Evolutionary conservation across 2,329 filamentous ascomycete species (phyloP).

Genomic region (Colletotrichum coccodes): DNA sequence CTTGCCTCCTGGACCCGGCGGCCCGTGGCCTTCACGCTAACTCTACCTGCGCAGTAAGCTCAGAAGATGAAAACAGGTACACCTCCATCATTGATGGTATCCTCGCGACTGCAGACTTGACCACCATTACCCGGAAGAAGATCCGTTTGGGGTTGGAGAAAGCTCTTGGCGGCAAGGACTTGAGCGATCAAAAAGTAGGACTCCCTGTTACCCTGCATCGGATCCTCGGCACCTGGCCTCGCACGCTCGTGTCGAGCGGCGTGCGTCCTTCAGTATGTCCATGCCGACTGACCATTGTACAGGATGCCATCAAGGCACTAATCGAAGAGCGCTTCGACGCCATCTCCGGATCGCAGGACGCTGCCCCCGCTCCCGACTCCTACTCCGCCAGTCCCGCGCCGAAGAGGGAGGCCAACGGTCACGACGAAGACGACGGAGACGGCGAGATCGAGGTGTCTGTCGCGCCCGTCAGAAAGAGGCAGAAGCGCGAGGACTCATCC

Average conservation of each 20-base stretch:
- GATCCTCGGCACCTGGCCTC: not conserved
- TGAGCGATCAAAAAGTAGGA: constrained; percentile 67
- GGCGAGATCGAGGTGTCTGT: constrained; percentile 60
- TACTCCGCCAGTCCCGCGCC: constrained; percentile 43
- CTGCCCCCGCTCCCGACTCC: constrained; percentile 29
- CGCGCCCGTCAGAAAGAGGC: constrained; percentile 70
- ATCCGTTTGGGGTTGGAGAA: constrained; percentile 67
- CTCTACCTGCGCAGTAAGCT: constrained; percentile 50
- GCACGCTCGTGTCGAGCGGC: not conserved
- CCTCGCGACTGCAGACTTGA: constrained; percentile 65
- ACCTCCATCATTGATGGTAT: constrained; percentile 70
- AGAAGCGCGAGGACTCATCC: constrained; percentile 67
- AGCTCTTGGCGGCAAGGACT: constrained; percentile 65
- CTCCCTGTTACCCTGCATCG: not conserved
- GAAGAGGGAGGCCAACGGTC: constrained; percentile 47
- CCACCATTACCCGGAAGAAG: constrained; percentile 72
- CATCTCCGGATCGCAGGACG: constrained; percentile 53
- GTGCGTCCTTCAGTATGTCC: not conserved
- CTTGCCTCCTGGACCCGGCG: not conserved
- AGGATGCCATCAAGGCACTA: constrained; percentile 77
- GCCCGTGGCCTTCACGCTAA: not conserved
- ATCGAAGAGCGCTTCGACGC: constrained; percentile 82
- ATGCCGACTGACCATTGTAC: constrained; percentile 3
- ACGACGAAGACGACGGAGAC: constrained; percentile 45
- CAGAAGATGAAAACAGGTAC: constrained; percentile 62